These are phyloP conservation scores for Ascochyta rabiei DNA, from an alignment of 2,329 filamentous ascomycete species.

Conservation along the genomic window DNA sequence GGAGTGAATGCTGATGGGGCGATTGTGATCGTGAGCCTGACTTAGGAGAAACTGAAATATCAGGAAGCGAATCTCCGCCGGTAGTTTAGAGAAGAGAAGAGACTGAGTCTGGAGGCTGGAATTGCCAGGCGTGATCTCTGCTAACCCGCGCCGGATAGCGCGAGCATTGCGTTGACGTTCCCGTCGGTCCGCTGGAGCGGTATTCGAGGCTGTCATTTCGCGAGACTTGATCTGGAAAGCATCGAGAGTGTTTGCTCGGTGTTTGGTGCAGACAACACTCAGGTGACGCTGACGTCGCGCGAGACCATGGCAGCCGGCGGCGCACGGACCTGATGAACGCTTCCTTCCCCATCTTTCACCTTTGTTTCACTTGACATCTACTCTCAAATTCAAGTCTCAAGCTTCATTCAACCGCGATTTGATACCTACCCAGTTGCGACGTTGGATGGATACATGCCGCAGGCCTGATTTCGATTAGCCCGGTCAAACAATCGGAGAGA, in stretches of 20 bases:
- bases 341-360: background rate
- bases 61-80: conserved; percentile 31
- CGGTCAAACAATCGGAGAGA: conserved; percentile 1
- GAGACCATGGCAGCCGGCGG: conserved; percentile 2
- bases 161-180: conserved; percentile 22
- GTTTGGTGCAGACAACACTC: background rate
- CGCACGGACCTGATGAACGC: background rate
- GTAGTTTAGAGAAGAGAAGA: conserved; percentile 29
- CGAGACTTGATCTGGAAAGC: background rate
- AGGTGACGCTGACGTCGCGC: conserved; percentile 2
- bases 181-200: conserved; percentile 8
- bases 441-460: background rate
- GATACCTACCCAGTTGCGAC: background rate
- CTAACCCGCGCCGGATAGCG: conserved; percentile 23
- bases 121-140: conserved; percentile 23
- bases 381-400: background rate
- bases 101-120: conserved; percentile 29
- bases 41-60: conserved; percentile 23
- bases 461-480: background rate
- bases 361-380: background rate
- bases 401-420: background rate
- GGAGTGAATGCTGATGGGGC: conserved; percentile 12
- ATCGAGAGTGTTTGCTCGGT: background rate
- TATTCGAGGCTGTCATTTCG: conserved; percentile 8
- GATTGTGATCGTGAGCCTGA: conserved; percentile 18